Evolutionary conservation across 2,329 filamentous ascomycete genomes (phyloP), one percentile per base, ranked within the genome.

Genomic region (Talaromyces piceae): DNA sequence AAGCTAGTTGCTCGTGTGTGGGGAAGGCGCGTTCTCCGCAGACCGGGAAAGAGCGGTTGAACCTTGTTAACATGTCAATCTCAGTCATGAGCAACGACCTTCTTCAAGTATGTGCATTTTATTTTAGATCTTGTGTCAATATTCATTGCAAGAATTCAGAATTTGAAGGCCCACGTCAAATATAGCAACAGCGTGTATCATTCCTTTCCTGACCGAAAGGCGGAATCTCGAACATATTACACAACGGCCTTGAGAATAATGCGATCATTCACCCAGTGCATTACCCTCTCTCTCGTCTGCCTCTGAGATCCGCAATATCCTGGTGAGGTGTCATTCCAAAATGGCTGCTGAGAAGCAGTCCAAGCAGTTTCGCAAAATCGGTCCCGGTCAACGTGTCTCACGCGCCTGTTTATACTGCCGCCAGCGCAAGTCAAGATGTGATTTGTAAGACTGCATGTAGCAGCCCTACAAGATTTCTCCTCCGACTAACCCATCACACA

Each of bases 371-470:
- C 52, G 47, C 27, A 62, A 59, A 52, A 54, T 61, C 54, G 61
- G 61, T 52, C 54, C 64, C 43, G 62, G 66, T 47, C 61, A 74
- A 60, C 70, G 72, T 52, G 72, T 75, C 5, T 75, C 72, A 13
- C 65, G 73, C 54, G 74, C 74, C 41, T 77, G 73, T 61, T 59
- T 75, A 48, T 69, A 72, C 56, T 77, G 75, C 59, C 65, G 75
- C 37, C 70, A 73, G 56, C 69, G 75, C 54, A 77, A 77, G 61
- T 74, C 71, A 37, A 72, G 72, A 58, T 77, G 75, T 63, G 73
- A 77, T 57, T 62, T 77, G 75, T 77, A 68, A 53, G 51, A 49
- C 25, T 30, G 28, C 27, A 23, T 12, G n/a, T 22, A 30, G n/a
- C 20, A 41, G n/a, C 33, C n/a, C 25, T 46, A 28, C n/a, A 6